Percentiles rank a stretch among this genome's conserved stretches.
phyloP scores from a whole-genome alignment of 352 stramenopile genomes.

The Globisporangium cederbergense region DNA sequence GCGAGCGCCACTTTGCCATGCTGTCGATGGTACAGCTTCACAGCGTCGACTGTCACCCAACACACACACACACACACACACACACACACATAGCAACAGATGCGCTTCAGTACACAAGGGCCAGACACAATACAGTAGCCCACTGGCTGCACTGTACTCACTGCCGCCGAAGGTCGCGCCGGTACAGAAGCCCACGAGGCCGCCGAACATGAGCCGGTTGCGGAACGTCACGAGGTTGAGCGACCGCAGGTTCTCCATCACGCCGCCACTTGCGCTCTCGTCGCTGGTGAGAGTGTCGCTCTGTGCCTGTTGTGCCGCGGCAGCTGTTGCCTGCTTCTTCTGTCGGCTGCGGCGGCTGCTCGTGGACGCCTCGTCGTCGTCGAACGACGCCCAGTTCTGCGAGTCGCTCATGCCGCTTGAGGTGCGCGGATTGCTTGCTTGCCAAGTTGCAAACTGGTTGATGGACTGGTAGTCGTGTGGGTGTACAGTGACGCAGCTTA shows the following conservation, averaged over 20 bases:
- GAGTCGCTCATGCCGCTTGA: conserved; percentile 53
- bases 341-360: conserved; percentile 9
- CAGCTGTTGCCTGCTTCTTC: conserved; percentile 11
- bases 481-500: not conserved
- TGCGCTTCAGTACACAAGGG: not conserved
- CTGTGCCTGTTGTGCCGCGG: not conserved
- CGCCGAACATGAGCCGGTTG: conserved; percentile 75
- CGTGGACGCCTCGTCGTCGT: conserved; percentile 29
- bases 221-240: conserved; percentile 47
- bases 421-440: not conserved
- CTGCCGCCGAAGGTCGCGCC: conserved; percentile 73
- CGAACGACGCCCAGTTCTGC: conserved; percentile 82
- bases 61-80: conserved; percentile 6
- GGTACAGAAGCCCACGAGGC: conserved; percentile 73
- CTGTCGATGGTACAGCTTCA: conserved; percentile 60
- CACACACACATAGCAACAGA: conserved; percentile 5
- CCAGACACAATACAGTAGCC: not conserved
- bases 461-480: conserved; percentile 6
- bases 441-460: not conserved
- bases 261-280: not conserved
- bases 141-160: conserved; percentile 24
- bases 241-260: conserved; percentile 24
- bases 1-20: conserved; percentile 44
- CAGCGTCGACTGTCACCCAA: conserved; percentile 46
- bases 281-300: not conserved